Conservation (phyloP, 495 filamentous ascomycete genomes). For the Tuber umbilicatum region DNA sequence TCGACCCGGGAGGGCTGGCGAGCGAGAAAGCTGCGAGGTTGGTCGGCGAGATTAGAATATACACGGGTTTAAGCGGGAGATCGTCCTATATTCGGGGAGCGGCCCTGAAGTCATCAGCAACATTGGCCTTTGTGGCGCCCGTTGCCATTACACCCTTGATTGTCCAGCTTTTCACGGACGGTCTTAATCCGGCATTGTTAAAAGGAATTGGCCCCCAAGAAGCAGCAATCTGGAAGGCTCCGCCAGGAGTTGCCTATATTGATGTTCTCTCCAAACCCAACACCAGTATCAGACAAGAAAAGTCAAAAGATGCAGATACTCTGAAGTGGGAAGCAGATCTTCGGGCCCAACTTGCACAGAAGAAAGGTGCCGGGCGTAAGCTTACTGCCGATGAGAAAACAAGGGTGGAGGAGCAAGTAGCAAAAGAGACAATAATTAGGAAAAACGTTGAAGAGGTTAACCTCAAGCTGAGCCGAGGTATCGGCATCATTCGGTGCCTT, state of each 20-base stretch:
- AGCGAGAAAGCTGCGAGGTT: conserved; percentile 45
- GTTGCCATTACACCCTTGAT: conserved; percentile 70
- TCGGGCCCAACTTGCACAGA: conserved; percentile 76
- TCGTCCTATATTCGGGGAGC: conserved; percentile 54
- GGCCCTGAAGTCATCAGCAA: conserved; percentile 72
- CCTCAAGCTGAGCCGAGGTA: conserved; percentile 64
- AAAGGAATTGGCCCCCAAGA: conserved; percentile 71
- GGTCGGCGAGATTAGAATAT: conserved; percentile 36
- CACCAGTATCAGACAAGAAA: conserved; percentile 65
- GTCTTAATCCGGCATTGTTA: conserved; percentile 61
- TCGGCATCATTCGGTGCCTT: conserved; percentile 74
- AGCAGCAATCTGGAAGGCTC: conserved; percentile 81
- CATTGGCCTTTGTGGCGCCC: conserved; percentile 88
- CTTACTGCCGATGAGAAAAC: conserved; percentile 78
- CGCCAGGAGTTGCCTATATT: conserved; percentile 77
- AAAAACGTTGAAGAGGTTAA: conserved; percentile 59
- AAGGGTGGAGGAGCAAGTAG: conserved; percentile 84
- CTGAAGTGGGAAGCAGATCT: conserved; percentile 96
- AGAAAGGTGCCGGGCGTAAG: conserved; percentile 87
- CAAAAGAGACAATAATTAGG: conserved; percentile 76
- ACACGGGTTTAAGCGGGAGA: conserved; percentile 37
- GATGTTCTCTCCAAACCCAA: conserved; percentile 71
- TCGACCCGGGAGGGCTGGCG: conserved; percentile 76
- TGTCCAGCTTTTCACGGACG: conserved; percentile 61
- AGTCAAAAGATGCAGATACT: conserved; percentile 81